phyloP scores from a whole-genome alignment of 2,329 filamentous ascomycete species.

The Diaporthe helianthi region DNA sequence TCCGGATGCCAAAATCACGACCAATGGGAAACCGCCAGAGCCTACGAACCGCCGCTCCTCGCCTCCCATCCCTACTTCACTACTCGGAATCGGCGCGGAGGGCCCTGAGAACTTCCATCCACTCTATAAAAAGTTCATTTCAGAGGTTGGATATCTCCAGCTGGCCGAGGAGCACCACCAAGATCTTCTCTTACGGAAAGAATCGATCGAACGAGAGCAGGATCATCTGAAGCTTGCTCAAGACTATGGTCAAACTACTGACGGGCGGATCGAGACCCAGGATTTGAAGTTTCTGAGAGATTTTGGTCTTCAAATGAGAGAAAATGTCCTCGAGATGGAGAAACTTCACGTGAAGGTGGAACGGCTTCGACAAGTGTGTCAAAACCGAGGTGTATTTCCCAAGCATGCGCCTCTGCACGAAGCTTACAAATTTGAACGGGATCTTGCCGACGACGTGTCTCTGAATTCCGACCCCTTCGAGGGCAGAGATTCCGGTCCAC shows the following conservation, averaged over 20 bases:
- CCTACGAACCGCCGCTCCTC: constrained; percentile 23
- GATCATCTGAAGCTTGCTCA: constrained; percentile 35
- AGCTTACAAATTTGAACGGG: constrained; percentile 49
- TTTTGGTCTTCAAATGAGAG: constrained; percentile 47
- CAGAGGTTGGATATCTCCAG: constrained; percentile 53
- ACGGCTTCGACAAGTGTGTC: constrained; percentile 49
- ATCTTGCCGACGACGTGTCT: constrained; percentile 49
- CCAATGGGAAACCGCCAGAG: neutral
- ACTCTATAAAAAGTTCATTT: constrained; percentile 52
- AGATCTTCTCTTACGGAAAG: constrained; percentile 51
- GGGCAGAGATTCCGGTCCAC: constrained; percentile 34
- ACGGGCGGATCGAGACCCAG: constrained; percentile 44
- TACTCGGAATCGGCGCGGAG: constrained; percentile 41
- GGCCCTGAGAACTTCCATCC: constrained; percentile 51
- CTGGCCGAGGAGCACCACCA: constrained; percentile 55
- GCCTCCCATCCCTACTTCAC: constrained; percentile 30
- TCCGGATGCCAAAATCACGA: neutral
- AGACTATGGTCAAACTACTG: constrained; percentile 35
- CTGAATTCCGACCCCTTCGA: constrained; percentile 42
- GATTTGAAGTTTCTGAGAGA: constrained; percentile 54
- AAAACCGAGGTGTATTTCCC: constrained; percentile 50
- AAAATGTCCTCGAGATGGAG: constrained; percentile 45
- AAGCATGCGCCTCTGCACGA: constrained; percentile 49
- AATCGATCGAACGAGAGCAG: constrained; percentile 48
- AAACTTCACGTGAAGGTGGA: constrained; percentile 44